A percentile compares a stretch with the other conserved stretches of the same genome.
Evolutionary conservation across 352 stramenopile genomes (phyloP).

Genomic region (Pythium utonaiense): DNA sequence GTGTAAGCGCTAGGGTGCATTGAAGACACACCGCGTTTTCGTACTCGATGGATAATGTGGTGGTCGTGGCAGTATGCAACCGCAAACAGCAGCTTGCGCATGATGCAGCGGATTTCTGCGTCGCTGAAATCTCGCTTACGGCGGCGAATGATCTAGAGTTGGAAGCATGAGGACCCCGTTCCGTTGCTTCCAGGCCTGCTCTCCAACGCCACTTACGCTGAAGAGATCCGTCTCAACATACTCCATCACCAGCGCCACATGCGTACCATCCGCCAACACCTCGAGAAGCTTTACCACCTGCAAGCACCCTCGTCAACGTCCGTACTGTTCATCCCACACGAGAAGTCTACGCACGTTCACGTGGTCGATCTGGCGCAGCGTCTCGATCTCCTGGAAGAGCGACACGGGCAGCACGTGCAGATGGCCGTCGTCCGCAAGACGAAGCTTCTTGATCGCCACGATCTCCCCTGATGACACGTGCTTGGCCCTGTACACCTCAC

Average conservation of each 20-base stretch:
- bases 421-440: constrained; percentile 42
- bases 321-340: neutral
- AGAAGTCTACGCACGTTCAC: constrained; percentile 35
- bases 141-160: constrained; percentile 40
- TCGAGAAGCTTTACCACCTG: constrained; percentile 70
- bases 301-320: neutral
- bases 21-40: neutral
- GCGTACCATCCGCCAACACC: constrained; percentile 46
- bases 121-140: constrained; percentile 31
- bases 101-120: constrained; percentile 45
- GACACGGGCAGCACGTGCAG: constrained; percentile 45
- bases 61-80: constrained; percentile 58
- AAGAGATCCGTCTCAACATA: constrained; percentile 64
- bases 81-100: constrained; percentile 67
- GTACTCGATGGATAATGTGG: constrained; percentile 62
- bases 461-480: constrained; percentile 38
- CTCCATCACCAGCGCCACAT: constrained; percentile 70
- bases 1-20: too few species aligned
- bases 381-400: constrained; percentile 76
- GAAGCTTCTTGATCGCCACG: constrained; percentile 59
- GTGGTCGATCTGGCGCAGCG: constrained; percentile 68
- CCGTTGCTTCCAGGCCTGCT: too few species aligned
- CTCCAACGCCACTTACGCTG: constrained; percentile 22
- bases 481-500: constrained; percentile 56
- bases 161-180: too few species aligned